phyloP scores from a whole-genome alignment of 2,329 filamentous ascomycete species.

The Claviceps sp. region DNA sequence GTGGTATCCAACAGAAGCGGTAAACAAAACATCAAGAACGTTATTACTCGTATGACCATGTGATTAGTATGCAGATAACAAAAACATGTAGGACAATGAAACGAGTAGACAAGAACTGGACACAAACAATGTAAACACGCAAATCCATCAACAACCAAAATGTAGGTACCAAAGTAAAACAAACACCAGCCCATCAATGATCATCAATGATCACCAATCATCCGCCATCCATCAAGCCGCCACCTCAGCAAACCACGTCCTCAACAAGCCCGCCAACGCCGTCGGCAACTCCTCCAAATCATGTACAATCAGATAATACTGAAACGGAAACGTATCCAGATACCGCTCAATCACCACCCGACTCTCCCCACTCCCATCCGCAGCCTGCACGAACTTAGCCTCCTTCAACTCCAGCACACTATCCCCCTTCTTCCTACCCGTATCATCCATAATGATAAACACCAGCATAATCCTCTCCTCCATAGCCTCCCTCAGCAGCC shows the following conservation, averaged over 20 bases:
- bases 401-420: constrained; percentile 82
- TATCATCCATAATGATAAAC: constrained; percentile 85
- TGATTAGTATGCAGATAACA: too few relatives aligned
- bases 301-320: constrained; percentile 90
- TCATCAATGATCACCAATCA: neutral
- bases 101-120: too few relatives aligned
- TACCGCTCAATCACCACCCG: constrained; percentile 78
- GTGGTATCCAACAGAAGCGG: too few relatives aligned
- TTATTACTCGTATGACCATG: too few relatives aligned
- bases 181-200: neutral
- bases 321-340: constrained; percentile 90
- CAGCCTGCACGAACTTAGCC: constrained; percentile 63
- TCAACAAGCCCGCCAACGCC: constrained; percentile 74
- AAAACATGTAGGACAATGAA: too few relatives aligned
- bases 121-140: too few relatives aligned
- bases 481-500: constrained; percentile 73
- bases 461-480: constrained; percentile 97
- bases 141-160: neutral
- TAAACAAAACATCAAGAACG: too few relatives aligned
- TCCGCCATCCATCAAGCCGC: constrained; percentile 22
- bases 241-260: constrained; percentile 86
- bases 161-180: neutral
- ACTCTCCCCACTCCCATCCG: constrained; percentile 27
- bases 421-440: constrained; percentile 32
- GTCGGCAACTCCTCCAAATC: constrained; percentile 82